A percentile compares a stretch with the other conserved stretches of the same genome.
Conservation (phyloP, 2,329 filamentous ascomycete genomes). For the Trichoderma sp. region DNA sequence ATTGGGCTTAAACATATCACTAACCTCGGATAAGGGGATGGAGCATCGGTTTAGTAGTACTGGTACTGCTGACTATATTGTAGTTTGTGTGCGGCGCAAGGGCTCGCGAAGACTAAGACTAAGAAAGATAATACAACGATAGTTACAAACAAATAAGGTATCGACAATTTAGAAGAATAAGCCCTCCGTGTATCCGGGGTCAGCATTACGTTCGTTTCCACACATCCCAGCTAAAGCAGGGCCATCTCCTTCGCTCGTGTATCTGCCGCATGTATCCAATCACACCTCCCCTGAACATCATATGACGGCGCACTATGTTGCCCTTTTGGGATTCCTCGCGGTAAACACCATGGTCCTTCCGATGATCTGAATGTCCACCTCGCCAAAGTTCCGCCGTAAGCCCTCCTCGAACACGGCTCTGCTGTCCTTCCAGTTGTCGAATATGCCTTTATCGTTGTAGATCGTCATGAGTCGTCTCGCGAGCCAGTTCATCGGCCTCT, state of each 20-base stretch:
- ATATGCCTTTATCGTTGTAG: constrained; percentile 38
- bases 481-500: constrained; percentile 20
- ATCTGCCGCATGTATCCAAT: background rate
- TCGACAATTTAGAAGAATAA: background rate
- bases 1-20: background rate
- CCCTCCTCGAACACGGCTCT: constrained; percentile 33
- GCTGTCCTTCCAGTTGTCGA: constrained; percentile 40
- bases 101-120: background rate
- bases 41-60: background rate
- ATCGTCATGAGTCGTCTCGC: constrained; percentile 26
- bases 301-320: background rate
- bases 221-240: background rate
- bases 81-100: background rate
- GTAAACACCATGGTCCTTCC: constrained; percentile 40
- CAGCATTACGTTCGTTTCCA: background rate
- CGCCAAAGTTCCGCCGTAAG: constrained; percentile 36
- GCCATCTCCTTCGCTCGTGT: background rate
- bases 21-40: background rate
- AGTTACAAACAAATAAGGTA: background rate
- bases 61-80: background rate
- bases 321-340: constrained; percentile 30
- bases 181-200: background rate
- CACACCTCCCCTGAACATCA: background rate
- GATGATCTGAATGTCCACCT: constrained; percentile 39
- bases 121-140: background rate